Evolutionary conservation across 257 asterid genomes (phyloP).

Genomic region (Primulina huaijiensis): DNA sequence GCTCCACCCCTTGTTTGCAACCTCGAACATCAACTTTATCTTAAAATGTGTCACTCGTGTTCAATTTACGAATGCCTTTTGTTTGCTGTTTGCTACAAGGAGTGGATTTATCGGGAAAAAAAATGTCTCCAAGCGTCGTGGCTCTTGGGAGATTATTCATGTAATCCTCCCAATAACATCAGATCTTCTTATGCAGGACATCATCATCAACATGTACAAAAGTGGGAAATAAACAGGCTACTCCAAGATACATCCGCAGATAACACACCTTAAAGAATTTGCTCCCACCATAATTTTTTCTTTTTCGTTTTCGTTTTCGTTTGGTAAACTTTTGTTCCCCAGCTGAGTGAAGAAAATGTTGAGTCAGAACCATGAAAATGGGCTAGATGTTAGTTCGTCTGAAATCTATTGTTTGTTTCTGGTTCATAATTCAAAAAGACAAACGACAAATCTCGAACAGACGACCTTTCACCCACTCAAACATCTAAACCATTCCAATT

Average conservation of each 20-base stretch:
- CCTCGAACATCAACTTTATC: not conserved
- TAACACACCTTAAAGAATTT: not conserved
- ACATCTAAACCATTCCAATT: no score
- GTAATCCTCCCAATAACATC: not conserved
- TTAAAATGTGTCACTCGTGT: not conserved
- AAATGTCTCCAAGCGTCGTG: not conserved
- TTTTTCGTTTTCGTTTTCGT: not conserved
- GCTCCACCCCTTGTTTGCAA: not conserved
- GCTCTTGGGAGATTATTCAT: no score
- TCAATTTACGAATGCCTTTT: not conserved
- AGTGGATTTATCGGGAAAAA: not conserved
- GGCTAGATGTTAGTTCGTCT: constrained; percentile 21
- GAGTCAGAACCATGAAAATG: constrained; percentile 3
- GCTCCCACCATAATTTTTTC: not conserved
- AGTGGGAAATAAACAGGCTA: constrained; percentile 42
- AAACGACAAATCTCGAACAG: no score
- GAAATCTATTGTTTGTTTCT: constrained; percentile 2
- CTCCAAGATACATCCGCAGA: not conserved
- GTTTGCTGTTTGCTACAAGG: not conserved
- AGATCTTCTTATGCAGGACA: constrained; percentile 42
- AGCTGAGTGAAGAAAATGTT: not conserved
- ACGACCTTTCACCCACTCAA: no score
- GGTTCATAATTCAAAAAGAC: not conserved
- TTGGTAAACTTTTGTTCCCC: not conserved
- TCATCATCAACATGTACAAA: constrained; percentile 73